A percentile compares a stretch with the other conserved stretches of the same genome.
phyloP scores from a whole-genome alignment of 331 rosid species.

The Erythrophleum ivorense region DNA sequence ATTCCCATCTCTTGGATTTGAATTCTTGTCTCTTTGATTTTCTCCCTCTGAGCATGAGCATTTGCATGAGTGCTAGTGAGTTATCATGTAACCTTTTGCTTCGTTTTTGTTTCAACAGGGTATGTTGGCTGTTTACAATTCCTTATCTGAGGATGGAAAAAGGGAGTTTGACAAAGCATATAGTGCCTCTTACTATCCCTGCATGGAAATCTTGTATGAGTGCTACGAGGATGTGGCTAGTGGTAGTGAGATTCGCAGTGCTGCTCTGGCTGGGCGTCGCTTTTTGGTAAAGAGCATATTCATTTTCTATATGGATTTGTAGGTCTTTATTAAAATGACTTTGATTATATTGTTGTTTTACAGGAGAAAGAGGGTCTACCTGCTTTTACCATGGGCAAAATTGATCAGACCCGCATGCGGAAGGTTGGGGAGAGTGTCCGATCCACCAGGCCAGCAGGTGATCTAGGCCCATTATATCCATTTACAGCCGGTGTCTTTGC shows the following conservation, averaged over 20 bases:
- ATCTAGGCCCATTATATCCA: constrained; percentile 85
- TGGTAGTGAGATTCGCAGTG: constrained; percentile 91
- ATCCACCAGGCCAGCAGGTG: constrained; percentile 78
- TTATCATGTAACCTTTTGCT: constrained; percentile 5
- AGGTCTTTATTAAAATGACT: not conserved
- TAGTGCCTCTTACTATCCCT: constrained; percentile 92
- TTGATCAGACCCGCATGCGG: constrained; percentile 99
- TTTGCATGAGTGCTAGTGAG: not conserved
- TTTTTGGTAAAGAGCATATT: constrained; percentile 63
- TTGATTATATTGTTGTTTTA: constrained; percentile 22
- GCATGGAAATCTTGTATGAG: constrained; percentile 97
- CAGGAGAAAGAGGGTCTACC: constrained; percentile 98
- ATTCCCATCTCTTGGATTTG: constrained; percentile 15
- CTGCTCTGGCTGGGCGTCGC: constrained; percentile 91
- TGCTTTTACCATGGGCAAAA: constrained; percentile 97
- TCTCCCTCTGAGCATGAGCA: not conserved
- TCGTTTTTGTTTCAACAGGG: constrained; percentile 51
- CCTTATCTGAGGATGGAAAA: constrained; percentile 71
- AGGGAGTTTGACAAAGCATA: constrained; percentile 85
- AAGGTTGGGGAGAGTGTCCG: constrained; percentile 94
- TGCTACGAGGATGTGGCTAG: constrained; percentile 93
- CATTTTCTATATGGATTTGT: not conserved
- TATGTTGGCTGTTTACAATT: constrained; percentile 74
- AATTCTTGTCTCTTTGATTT: not conserved
- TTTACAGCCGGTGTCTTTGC: constrained; percentile 99